Conservation (phyloP, 257 asterid genomes). For the Plantago ovata region DNA sequence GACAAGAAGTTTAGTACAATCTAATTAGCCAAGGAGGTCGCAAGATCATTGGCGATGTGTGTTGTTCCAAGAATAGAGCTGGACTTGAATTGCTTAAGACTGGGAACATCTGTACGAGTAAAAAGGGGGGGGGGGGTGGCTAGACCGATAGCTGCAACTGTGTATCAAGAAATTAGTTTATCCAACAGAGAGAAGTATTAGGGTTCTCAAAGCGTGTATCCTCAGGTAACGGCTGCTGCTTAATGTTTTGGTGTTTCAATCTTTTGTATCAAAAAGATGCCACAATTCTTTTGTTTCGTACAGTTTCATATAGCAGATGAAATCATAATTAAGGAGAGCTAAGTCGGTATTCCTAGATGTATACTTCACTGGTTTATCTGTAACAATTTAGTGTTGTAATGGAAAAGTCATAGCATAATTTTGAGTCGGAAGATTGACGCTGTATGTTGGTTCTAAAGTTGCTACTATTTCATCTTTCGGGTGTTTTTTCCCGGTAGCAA, state of each 20-base stretch:
- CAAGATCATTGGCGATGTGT: conserved; percentile 3
- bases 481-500: too few species aligned
- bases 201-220: neutral
- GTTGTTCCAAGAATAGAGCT: neutral
- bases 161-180: conserved; percentile 5
- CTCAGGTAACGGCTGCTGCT: conserved; percentile 21
- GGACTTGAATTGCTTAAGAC: neutral
- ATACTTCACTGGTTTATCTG: too few species aligned
- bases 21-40: neutral
- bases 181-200: conserved; percentile 10
- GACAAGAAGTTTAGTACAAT: conserved; percentile 47
- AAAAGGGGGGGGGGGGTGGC: conserved; percentile 1
- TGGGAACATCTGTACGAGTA: neutral
- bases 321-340: neutral
- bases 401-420: too few species aligned
- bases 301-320: neutral
- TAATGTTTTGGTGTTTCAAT: conserved; percentile 6
- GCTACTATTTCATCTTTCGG: too few species aligned
- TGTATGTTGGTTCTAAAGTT: too few species aligned
- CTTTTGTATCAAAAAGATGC: conserved; percentile 20
- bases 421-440: too few species aligned
- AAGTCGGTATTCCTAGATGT: too few species aligned
- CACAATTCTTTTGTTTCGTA: conserved; percentile 23
- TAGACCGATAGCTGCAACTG: neutral
- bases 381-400: too few species aligned